A percentile compares a stretch with the other conserved stretches of the same genome.
These are phyloP conservation scores for Prinsepia uniflora DNA, from an alignment of 306 rosid species.

Conservation along the genomic window DNA sequence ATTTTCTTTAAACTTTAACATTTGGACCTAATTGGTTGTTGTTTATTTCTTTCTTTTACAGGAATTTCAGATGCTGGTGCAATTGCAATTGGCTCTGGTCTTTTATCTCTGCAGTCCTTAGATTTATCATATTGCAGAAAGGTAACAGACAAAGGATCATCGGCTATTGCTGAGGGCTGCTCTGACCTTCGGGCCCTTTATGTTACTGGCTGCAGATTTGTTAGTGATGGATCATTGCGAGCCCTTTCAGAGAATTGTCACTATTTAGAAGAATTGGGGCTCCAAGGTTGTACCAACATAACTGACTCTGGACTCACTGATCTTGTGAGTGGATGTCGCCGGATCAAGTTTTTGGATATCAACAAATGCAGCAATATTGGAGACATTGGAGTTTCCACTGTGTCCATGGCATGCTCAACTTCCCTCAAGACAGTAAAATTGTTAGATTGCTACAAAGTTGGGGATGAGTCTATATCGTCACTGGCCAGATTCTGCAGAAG, in stretches of 20 bases:
- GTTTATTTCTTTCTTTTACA: slow-evolving; percentile 28
- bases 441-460: slow-evolving; percentile 80
- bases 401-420: slow-evolving; percentile 59
- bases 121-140: slow-evolving; percentile 86
- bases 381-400: slow-evolving; percentile 63
- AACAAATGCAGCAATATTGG: slow-evolving; percentile 80
- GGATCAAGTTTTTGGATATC: slow-evolving; percentile 54
- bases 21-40: background rate
- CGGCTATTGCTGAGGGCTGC: slow-evolving; percentile 81
- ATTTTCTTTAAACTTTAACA: slow-evolving; percentile 1
- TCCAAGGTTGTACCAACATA: slow-evolving; percentile 69
- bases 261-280: slow-evolving; percentile 58
- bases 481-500: slow-evolving; percentile 60
- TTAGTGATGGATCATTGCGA: slow-evolving; percentile 48
- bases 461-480: slow-evolving; percentile 54
- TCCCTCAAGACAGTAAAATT: slow-evolving; percentile 68
- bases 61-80: slow-evolving; percentile 79
- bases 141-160: slow-evolving; percentile 75
- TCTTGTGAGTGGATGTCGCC: slow-evolving; percentile 66
- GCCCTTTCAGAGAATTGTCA: slow-evolving; percentile 67
- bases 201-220: slow-evolving; percentile 71
- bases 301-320: slow-evolving; percentile 60
- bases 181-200: slow-evolving; percentile 52
- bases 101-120: slow-evolving; percentile 63
- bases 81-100: slow-evolving; percentile 64